Base-by-base conservation (phyloP, 768 basidiomycete species). In the Serendipita vermifera region DNA sequence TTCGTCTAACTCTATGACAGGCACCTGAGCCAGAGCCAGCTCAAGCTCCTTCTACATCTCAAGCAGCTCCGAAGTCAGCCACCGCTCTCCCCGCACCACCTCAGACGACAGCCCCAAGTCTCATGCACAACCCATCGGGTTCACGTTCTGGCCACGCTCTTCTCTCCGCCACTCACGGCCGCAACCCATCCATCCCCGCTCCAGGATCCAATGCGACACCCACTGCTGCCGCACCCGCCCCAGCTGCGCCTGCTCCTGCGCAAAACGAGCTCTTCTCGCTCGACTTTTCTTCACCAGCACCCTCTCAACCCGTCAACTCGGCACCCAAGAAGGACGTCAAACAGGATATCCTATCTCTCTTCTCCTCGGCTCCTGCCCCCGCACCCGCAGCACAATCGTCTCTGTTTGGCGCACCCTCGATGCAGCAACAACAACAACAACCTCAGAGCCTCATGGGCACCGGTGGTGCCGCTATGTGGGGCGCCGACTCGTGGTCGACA, bases 321-420 rank as follows among this genome's bases (percentile, higher is more conserved):
- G 67, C 65, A 39, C 72, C 75, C 0, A 76, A 75, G 66, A 87
- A 86, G 64, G 83, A 87, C 62, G 76, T 82, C 40, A 92, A 90
- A 62, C 77, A 87, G 55, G 85, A 93, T 61, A 93, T 93, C 60
- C 72, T 93, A 15, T 87, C 87, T 0, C 75, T 93, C 38, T 91
- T 87, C 67, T 79, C 85, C 14, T 62, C 76, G 0, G 65, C 76
- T 0, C 63, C 74, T 0, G 43, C 64, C 3, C 65, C 73, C 0
- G 36, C 61, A 3, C 62, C 73, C 2, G 41, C 64, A 0, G 33
- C 55, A 27, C 57, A 70, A 69, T 69, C 63, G 64, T 33, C 57
- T 33, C 33, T 55, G 0, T 58, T 59, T 61, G 67, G 57, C 58
- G 60, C 58, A 62, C 62, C 63, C n/a, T 65, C 64, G 55, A 55